A percentile compares a stretch with the other conserved stretches of the same genome.
Conservation (phyloP, 805 yeast species). For the Kregervanrija fluxuum region DNA sequence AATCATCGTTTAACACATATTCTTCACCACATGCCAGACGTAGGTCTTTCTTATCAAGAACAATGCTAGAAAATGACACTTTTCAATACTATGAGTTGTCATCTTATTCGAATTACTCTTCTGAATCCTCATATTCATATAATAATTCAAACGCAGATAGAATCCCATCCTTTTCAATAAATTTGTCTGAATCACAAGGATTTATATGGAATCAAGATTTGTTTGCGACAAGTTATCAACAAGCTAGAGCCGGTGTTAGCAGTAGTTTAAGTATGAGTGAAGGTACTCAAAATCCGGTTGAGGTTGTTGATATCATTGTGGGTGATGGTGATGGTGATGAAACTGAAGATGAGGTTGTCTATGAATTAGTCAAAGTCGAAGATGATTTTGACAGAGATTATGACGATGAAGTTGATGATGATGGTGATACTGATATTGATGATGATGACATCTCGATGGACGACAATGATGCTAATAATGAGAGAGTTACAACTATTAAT, state of each 20-base stretch:
- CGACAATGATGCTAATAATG: not conserved
- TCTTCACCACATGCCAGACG: slow-evolving; percentile 51
- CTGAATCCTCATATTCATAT: not conserved
- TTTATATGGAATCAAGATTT: slow-evolving; percentile 71
- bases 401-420: slow-evolving; percentile 4
- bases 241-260: slow-evolving; percentile 32
- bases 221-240: slow-evolving; percentile 67
- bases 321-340: slow-evolving; percentile 11
- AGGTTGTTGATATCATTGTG: slow-evolving; percentile 21
- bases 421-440: slow-evolving; percentile 4
- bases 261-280: slow-evolving; percentile 14
- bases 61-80: slow-evolving; percentile 52
- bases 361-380: slow-evolving; percentile 2
- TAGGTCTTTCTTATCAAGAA: slow-evolving; percentile 46
- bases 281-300: slow-evolving; percentile 14
- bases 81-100: slow-evolving; percentile 44
- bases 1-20: slow-evolving; percentile 28
- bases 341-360: slow-evolving; percentile 1
- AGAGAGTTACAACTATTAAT: slow-evolving; percentile 1
- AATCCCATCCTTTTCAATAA: slow-evolving; percentile 34
- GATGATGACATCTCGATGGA: not conserved
- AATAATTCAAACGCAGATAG: not conserved
- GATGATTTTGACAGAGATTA: not conserved
- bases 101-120: slow-evolving; percentile 14
- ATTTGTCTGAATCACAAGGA: slow-evolving; percentile 61